Conservation (phyloP, 1,139 yeast species). For the Torulaspora globosa region DNA sequence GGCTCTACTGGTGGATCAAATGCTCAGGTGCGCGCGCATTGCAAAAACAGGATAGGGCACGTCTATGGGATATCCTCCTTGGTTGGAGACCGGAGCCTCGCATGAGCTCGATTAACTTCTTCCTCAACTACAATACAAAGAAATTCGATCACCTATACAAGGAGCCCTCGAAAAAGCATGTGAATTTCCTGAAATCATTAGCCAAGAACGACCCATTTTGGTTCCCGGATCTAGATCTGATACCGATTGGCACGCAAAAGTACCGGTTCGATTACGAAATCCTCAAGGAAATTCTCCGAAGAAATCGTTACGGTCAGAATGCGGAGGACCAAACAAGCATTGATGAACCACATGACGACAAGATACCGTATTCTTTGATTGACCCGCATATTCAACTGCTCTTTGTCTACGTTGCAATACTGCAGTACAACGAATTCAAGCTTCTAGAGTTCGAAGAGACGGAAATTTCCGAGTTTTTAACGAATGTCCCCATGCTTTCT, state of each 20-base stretch:
- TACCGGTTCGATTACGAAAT: conserved; percentile 32
- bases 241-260: conserved; percentile 29
- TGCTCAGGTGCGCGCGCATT: conserved; percentile 89
- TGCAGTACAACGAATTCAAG: conserved; percentile 74
- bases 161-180: conserved; percentile 15
- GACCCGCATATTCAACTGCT: conserved; percentile 78
- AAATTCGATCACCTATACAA: conserved; percentile 33
- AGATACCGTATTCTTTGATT: conserved; percentile 58
- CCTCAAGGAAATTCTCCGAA: conserved; percentile 29
- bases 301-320: conserved; percentile 26
- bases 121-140: conserved; percentile 38
- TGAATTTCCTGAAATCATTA: conserved; percentile 18
- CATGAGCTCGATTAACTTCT: conserved; percentile 35
- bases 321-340: conserved; percentile 5
- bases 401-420: conserved; percentile 71
- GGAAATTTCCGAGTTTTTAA: conserved; percentile 76
- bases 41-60: conserved; percentile 75
- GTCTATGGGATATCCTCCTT: conserved; percentile 81
- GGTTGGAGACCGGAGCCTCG: conserved; percentile 62
- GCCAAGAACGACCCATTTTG: conserved; percentile 35
- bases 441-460: conserved; percentile 84
- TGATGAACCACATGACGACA: conserved; percentile 17
- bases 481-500: conserved; percentile 45
- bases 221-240: conserved; percentile 36
- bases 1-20: conserved; percentile 94